phyloP scores from a whole-genome alignment of 805 yeast genomes.

The Suhomyces sp. region DNA sequence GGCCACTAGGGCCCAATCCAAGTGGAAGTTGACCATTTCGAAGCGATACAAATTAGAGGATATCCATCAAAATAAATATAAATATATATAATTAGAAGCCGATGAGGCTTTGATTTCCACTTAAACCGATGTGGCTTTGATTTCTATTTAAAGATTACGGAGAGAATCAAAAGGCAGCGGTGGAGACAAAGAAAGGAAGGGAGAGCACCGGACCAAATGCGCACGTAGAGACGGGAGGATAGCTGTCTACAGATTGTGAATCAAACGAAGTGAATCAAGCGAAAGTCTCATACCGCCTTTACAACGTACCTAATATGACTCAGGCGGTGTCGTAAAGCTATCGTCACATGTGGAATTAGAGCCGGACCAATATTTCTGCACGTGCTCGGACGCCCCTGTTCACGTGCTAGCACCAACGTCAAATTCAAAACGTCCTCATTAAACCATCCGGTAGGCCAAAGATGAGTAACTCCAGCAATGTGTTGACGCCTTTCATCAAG shows the following conservation, averaged over 20 bases:
- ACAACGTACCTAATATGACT: background rate
- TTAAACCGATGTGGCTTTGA: background rate
- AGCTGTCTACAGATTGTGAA: background rate
- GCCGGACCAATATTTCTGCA: background rate
- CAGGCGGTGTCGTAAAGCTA: background rate
- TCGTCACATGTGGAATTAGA: background rate
- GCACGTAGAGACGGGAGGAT: background rate
- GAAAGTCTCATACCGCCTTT: background rate
- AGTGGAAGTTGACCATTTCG: background rate
- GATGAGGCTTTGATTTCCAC: background rate
- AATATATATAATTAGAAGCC: background rate
- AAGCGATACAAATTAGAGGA: background rate
- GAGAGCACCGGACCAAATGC: background rate
- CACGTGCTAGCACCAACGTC: background rate
- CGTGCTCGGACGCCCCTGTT: background rate
- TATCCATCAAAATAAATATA: background rate
- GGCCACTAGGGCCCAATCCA: background rate
- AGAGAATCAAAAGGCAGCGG: background rate
- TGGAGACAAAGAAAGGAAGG: background rate
- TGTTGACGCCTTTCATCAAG: conserved; percentile 59
- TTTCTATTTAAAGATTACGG: background rate
- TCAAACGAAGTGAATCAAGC: too few species aligned
- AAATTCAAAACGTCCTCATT: background rate
- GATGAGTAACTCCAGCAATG: conserved; percentile 16
- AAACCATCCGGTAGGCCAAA: background rate